Base-by-base conservation (phyloP, 306 rosid genomes). In the Fagus sylvatica region DNA sequence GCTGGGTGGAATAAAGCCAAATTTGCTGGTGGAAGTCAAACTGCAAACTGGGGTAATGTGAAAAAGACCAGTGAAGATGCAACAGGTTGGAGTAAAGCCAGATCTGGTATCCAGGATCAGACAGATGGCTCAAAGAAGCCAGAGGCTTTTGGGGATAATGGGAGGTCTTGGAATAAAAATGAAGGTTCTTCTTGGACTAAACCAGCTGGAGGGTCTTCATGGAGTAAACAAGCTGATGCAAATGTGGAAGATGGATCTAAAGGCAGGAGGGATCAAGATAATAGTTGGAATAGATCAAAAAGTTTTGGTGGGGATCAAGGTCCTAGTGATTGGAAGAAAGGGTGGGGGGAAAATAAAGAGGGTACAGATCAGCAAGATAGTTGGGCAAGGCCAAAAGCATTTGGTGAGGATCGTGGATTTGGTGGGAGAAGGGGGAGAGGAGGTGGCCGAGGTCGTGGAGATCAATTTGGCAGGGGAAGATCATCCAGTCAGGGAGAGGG, bases 181-280 rank as follows among this genome's bases (percentile, higher is more conserved):
- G n/a, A 37, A 57, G 77, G 33, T 40, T 79, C 83, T 64, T 13
- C 73, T 33, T 64, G 83, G 74, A 54, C 30, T 32, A 82, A 77
- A 36, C 64, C 82, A 40, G 74, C 61, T 13, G 86, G 79, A 46
- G 83, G 69, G 41, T 79, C 74, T 33, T 30, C 72, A 9, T 83
- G 84, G 84, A 71, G 80, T 57, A 76, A 83, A 67, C 43, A 81
- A 51, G 12, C 78, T 71, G 80, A 55, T 75, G 67, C 48, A 75
- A 71, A 49, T 7, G 13, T 67, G 1, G 67, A 69, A 67, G 62
- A 54, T 79, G 76, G n/a, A 46, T 53, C 67, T 33, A 64, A 33
- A 0, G 40, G n/a, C 16, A 30, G n/a, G 16, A 51, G 72, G 65
- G 62, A 74, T 60, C 82, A 79, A 73, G 82, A 42, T 67, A 61